Percentiles rank a stretch among this genome's conserved stretches.
These are phyloP conservation scores for Thermothelomyces thermophilus DNA, from an alignment of 2,329 filamentous ascomycete genomes.

Conservation along the genomic window DNA sequence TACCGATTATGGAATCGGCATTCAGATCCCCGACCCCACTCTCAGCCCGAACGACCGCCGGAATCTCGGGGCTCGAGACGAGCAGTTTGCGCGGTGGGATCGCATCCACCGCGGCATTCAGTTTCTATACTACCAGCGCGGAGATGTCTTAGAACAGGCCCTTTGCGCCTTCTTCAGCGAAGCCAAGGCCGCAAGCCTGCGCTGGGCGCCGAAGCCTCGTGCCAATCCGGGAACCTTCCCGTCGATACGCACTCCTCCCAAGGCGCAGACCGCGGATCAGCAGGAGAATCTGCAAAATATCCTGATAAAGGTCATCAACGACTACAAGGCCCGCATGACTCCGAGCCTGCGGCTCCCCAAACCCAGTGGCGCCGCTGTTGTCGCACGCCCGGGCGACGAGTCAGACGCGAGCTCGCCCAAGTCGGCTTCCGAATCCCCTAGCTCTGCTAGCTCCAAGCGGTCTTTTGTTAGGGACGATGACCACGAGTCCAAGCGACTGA, in stretches of 20 bases:
- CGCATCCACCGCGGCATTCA: conserved; percentile 23
- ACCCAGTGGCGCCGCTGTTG: neutral
- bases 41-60: conserved; percentile 21
- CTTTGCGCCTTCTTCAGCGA: conserved; percentile 22
- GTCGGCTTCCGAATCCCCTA: conserved; percentile 1
- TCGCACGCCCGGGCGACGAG: neutral
- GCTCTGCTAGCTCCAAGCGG: conserved; percentile 11
- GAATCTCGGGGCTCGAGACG: conserved; percentile 14
- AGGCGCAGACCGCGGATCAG: conserved; percentile 17
- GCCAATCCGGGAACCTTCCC: conserved; percentile 19
- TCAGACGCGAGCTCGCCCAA: neutral
- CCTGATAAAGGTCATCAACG: conserved; percentile 22
- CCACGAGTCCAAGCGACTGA: conserved; percentile 10
- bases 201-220: conserved; percentile 24
- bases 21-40: conserved; percentile 20
- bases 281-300: conserved; percentile 23
- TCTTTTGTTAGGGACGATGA: conserved; percentile 10
- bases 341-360: neutral
- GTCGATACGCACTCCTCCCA: conserved; percentile 9
- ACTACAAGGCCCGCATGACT: neutral
- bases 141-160: conserved; percentile 14
- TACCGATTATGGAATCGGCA: conserved; percentile 24
- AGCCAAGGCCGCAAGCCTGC: conserved; percentile 18
- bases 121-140: conserved; percentile 21
- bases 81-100: conserved; percentile 18